Conservation (phyloP, 2,329 filamentous ascomycete genomes). For the Zopfia rhizophila region DNA sequence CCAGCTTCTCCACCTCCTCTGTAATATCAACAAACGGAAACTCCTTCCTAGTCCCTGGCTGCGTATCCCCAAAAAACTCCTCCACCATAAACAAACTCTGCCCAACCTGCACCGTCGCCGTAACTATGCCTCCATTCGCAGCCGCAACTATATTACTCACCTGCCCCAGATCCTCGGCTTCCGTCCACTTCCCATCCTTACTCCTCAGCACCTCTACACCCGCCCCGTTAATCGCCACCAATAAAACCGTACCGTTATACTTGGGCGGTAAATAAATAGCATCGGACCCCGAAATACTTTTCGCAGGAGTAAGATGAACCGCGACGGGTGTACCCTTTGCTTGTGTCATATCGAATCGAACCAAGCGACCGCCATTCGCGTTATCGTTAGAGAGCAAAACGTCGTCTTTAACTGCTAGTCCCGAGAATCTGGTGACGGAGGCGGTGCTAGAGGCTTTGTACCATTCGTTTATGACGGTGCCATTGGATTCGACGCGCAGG, state of each 20-base stretch:
- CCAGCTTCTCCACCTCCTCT: slow-evolving; percentile 15
- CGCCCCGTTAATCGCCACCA: slow-evolving; percentile 10
- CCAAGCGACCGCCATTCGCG: slow-evolving; percentile 1
- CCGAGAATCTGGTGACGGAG: slow-evolving; percentile 12
- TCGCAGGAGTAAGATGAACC: slow-evolving; percentile 4
- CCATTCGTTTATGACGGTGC: slow-evolving; percentile 2
- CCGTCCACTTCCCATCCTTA: slow-evolving; percentile 15
- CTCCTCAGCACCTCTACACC: slow-evolving; percentile 15
- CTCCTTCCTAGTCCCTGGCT: slow-evolving; percentile 6
- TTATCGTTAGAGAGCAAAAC: slow-evolving; percentile 17
- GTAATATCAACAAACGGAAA: slow-evolving; percentile 27
- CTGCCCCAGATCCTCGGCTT: slow-evolving; percentile 19
- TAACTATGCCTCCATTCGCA: slow-evolving; percentile 3
- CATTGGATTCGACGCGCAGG: slow-evolving; percentile 7
- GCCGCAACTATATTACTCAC: slow-evolving; percentile 11
- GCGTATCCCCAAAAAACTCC: slow-evolving; percentile 17
- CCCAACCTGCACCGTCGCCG: slow-evolving; percentile 21
- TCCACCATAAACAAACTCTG: slow-evolving; percentile 16
- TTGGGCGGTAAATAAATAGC: slow-evolving; percentile 20
- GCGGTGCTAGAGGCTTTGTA: slow-evolving; percentile 3
- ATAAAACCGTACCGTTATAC: slow-evolving; percentile 23
- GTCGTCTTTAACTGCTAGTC: slow-evolving; percentile 12
- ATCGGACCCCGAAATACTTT: slow-evolving; percentile 8
- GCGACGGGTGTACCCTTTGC: slow-evolving; percentile 5
- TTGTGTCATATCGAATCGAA: slow-evolving; percentile 17